Evolutionary conservation across 1,284 basidiomycete species (phyloP), one percentile per base, ranked within the genome.

Genomic region (Microbotryum lychnidis-dioicae): DNA sequence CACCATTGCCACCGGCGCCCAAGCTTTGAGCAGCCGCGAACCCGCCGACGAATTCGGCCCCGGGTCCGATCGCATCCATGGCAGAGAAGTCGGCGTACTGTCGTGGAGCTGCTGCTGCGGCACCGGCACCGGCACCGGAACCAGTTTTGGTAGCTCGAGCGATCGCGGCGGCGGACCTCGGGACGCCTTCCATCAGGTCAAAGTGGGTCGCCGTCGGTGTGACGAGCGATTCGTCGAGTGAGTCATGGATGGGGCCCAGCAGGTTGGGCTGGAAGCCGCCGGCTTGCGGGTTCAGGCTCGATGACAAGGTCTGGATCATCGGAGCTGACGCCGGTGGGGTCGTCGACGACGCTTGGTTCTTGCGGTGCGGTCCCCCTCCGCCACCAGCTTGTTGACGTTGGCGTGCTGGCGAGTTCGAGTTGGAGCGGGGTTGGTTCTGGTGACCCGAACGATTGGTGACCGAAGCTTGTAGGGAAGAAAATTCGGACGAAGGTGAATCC

Each of bases 191-290:
- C 67, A 69, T 69, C 51, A 69, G 61, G 58, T 67, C 70, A 63
- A 70, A 71, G 16, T 59, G 63, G n/a, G 62, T 67, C 47, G 68
- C 69, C 37, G 69, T 71, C n/a, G 67, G 72, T 57, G 68, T 74
- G 67, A 68, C 69, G 60, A 70, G 66, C 12, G 57, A 69, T 54
- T 70, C 70, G 60, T 68, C 65, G 50, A 68, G 68, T 62, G 70
- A 64, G 69, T 73, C 70, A 51, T 58, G 62, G 50, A 74, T 71
- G 2, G 70, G 61, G 33, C 68, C 66, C 42, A 74, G 66, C 20
- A 68, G 61, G 48, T 67, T 67, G 20, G 73, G 73, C 37, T 70
- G 68, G 61, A 74, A 74, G 1, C 73, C 73, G 52, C 73, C 72
- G 4, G 73, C 73, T 37, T 65, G 68, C 21, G 73, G 73, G 64